These are phyloP conservation scores for Trametes pubescens DNA, from an alignment of 1,284 basidiomycete genomes.

Conservation along the genomic window DNA sequence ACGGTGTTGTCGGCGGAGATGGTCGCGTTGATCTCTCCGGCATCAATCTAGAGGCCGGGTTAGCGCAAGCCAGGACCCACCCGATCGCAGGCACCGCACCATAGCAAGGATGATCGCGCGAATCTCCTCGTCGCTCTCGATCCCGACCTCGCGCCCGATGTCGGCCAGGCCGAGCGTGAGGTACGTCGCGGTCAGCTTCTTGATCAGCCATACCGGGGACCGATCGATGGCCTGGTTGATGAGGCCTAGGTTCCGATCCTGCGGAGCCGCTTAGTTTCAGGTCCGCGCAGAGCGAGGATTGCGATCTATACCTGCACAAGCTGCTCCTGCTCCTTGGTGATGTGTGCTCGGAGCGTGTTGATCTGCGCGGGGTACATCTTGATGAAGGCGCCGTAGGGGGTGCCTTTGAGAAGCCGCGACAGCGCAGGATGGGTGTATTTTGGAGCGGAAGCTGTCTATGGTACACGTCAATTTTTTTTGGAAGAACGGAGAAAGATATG, in stretches of 20 bases:
- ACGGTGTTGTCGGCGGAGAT: constrained; percentile 73
- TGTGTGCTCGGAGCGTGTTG: constrained; percentile 50
- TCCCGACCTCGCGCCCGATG: constrained; percentile 68
- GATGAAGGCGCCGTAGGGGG: constrained; percentile 67
- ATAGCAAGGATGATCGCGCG: constrained; percentile 71
- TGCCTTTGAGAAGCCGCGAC: constrained; percentile 64
- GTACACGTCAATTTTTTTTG: constrained; percentile 5
- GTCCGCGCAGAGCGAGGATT: background rate
- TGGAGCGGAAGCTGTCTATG: constrained; percentile 62
- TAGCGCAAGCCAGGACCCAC: background rate
- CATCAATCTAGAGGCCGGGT: constrained; percentile 62
- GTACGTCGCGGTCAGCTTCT: constrained; percentile 81
- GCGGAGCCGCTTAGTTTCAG: background rate
- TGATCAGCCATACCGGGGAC: constrained; percentile 77
- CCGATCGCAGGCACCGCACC: constrained; percentile 53
- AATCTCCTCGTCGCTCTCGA: constrained; percentile 62
- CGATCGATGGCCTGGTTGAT: constrained; percentile 68
- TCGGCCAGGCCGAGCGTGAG: constrained; percentile 75
- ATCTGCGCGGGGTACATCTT: constrained; percentile 67
- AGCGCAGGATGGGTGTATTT: constrained; percentile 72
- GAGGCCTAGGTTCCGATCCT: constrained; percentile 81
- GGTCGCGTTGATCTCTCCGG: constrained; percentile 69
- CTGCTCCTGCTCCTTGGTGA: constrained; percentile 59
- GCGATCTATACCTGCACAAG: constrained; percentile 55
- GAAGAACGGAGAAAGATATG: background rate